Evolutionary conservation across 2,329 filamentous ascomycete species (phyloP), one percentile per base, ranked within the genome.

Genomic region (Nemania serpens): DNA sequence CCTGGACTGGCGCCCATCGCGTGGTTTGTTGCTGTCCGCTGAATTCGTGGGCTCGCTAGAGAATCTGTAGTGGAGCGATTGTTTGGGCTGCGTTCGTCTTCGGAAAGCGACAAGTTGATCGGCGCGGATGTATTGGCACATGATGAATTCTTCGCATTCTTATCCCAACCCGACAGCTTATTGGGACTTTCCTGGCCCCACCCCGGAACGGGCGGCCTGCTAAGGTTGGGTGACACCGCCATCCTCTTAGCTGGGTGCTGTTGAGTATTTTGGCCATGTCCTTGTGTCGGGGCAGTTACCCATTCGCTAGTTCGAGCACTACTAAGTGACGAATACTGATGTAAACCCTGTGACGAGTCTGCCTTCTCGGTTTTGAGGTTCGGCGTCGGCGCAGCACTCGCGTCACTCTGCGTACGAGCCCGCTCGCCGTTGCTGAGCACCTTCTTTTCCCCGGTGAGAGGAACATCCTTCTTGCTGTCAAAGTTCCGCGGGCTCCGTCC

Each of bases 401-500:
- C 71, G 43, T 70, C 72, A 64, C 66, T 73, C 71, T 78, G 65
- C 9, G 79, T 81, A 25, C 72, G 74, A 67, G 78, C 78, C 61
- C 79, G 77, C 62, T 84, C 82, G 20, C 75, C 73, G 4, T 81
- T 82, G 18, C 81, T 81, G 2, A 74, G 75, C n/a, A 75, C 61
- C 54, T 80, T 77, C 58, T 74, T 78, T 6, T 79, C 80, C 1
- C 81, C 78, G 45, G 83, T 80, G 11, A 82, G 77, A 7, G 76
- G 76, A 2, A 80, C 76, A 22, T 81, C 74, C 34, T 95, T 96
- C 61, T 91, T 85, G 55, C 91, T 93, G 71, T 97, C 93, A 74
- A 98, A 98, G 72, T 98, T 98, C 58, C 94, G 84, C 0, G 94
- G 94, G 73, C 93, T 97, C 59, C 94, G 86, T 36, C 94, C 94